A percentile compares a stretch with the other conserved stretches of the same genome.
Evolutionary conservation across 2,329 filamentous ascomycete species (phyloP).

Genomic region (Cordyceps pruinosa): DNA sequence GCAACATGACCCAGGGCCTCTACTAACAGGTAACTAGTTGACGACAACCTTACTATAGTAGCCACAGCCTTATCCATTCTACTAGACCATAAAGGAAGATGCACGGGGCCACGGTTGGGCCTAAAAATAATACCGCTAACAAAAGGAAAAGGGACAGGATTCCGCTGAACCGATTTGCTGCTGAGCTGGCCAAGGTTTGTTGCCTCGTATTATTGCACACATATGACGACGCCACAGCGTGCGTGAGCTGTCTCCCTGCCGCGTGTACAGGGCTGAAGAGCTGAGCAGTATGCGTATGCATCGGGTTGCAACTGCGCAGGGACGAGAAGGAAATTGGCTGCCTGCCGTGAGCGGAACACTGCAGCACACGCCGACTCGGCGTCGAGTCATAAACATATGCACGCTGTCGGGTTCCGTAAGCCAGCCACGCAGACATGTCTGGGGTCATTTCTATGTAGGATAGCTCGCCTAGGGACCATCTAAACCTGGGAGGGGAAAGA

Average conservation of each 20-base stretch:
- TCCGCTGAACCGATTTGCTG: background rate
- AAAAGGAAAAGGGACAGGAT: no score
- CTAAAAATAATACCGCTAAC: background rate
- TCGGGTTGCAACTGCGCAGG: background rate
- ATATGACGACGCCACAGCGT: background rate
- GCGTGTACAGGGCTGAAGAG: background rate
- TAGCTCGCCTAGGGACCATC: background rate
- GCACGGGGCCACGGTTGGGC: background rate
- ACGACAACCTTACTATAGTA: background rate
- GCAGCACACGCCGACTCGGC: background rate
- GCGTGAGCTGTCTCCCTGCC: background rate
- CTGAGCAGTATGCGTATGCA: background rate
- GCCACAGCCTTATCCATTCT: background rate
- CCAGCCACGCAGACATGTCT: no score
- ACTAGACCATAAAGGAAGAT: background rate
- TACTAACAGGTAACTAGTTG: background rate
- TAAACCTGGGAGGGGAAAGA: background rate
- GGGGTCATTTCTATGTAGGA: background rate
- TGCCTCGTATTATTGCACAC: background rate
- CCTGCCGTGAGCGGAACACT: background rate
- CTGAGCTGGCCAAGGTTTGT: background rate
- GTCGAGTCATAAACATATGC: background rate
- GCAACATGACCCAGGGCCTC: background rate
- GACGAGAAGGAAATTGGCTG: background rate
- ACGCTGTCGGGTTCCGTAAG: background rate